Base-by-base conservation (phyloP, 805 yeast species). In the Starmerella sirachaensis region DNA sequence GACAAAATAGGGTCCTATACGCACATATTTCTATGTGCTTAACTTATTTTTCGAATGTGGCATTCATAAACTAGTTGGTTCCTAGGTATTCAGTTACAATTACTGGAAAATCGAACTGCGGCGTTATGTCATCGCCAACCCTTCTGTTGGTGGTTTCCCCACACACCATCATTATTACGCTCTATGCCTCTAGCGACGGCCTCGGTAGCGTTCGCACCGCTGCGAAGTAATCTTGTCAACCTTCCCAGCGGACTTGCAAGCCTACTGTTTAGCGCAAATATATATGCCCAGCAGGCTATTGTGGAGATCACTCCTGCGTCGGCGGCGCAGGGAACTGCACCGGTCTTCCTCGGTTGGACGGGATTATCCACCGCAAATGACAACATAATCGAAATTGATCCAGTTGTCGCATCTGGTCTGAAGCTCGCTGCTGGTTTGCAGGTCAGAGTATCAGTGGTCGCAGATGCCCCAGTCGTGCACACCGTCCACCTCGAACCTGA, bases 401-500 rank as follows among this genome's bases (percentile, higher is more conserved):
- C 86, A 0, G 53, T 66, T 0, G 76, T 77, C 53, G 88, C 85
- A 0, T 61, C 58, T 26, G 49, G 68, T 1, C 51, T 76, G 21
- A 65, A 63, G 0, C 50, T 82, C 4, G 37, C 49, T 3, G 77
- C 74, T 25, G 58, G 59, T 18, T 55, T 64, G 7, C 54, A 50
- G 33, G 60, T 72, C 2, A 55, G 60, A 2, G 42, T 79, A 27
- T 63, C 60, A 25, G 53, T 78, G 36, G 66, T 69, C 38, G 62
- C 72, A 11, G 63, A 70, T 26, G 55, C 64, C 1, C 71, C 68
- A n/a, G 65, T 59, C 28, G 73, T 84, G 1, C 62, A 65, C 5
- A 71, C 74, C 3, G 75, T 86, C 3, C 75, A 72, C 50, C 66
- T 88, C 30, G 94, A 82, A 51, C 97, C 97, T 0, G 59, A 70